These are phyloP conservation scores for Starmerella gropengiesseri DNA, from an alignment of 805 yeast genomes.

Conservation along the genomic window DNA sequence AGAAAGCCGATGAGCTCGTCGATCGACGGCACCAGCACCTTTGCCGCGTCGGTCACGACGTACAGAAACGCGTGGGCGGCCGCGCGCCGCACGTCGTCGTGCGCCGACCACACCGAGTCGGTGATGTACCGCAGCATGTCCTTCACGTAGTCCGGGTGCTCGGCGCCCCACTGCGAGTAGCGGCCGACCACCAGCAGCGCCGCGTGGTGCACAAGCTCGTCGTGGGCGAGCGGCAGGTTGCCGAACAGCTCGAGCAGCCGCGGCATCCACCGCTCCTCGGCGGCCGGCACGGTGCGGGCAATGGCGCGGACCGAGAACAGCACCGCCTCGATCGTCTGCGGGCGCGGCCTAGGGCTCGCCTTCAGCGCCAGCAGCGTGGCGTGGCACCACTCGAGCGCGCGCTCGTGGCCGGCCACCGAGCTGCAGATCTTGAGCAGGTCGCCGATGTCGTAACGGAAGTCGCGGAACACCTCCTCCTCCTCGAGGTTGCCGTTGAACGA, in stretches of 20 bases:
- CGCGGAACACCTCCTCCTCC: slow-evolving; percentile 83
- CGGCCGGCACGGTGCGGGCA: slow-evolving; percentile 78
- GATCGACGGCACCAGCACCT: slow-evolving; percentile 49
- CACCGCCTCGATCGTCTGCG: slow-evolving; percentile 89
- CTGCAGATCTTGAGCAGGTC: slow-evolving; percentile 96
- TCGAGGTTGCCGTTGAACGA: slow-evolving; percentile 57
- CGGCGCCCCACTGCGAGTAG: slow-evolving; percentile 88
- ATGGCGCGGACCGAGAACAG: slow-evolving; percentile 81
- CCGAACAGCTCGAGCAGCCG: slow-evolving; percentile 58
- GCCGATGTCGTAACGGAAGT: slow-evolving; percentile 92
- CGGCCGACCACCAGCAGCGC: slow-evolving; percentile 91
- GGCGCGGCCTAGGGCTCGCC: slow-evolving; percentile 26
- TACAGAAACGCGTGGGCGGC: slow-evolving; percentile 90
- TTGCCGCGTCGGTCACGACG: slow-evolving; percentile 84
- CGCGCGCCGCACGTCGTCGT: slow-evolving; percentile 55
- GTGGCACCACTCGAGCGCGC: slow-evolving; percentile 38
- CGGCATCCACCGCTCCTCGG: slow-evolving; percentile 53
- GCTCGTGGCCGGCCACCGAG: slow-evolving; percentile 69
- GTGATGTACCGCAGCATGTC: slow-evolving; percentile 76
- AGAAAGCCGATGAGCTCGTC: slow-evolving; percentile 71
- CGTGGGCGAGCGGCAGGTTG: slow-evolving; percentile 54
- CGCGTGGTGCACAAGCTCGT: slow-evolving; percentile 79
- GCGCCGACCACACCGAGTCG: slow-evolving; percentile 47
- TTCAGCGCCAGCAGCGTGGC: neutral
- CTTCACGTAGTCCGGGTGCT: slow-evolving; percentile 73